These are phyloP conservation scores for Coffea humblotiana DNA, from an alignment of 305 asterid genomes.

Conservation along the genomic window DNA sequence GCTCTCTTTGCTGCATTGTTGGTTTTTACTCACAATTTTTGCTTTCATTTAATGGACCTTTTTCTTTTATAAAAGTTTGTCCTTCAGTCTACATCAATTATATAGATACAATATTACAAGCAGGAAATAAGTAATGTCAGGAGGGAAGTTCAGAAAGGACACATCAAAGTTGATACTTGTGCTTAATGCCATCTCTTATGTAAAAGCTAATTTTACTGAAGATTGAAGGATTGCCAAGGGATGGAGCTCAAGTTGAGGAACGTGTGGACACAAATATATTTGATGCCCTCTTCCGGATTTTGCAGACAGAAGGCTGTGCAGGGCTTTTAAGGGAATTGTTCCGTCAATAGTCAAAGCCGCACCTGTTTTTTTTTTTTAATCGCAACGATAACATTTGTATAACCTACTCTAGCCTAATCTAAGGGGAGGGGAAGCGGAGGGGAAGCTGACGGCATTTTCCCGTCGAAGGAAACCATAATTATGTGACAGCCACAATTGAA, in stretches of 20 bases:
- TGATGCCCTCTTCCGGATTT: conserved; percentile 57
- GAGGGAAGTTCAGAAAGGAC: background rate
- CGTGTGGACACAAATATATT: conserved; percentile 67
- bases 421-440: too few relatives aligned
- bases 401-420: too few relatives aligned
- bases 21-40: background rate
- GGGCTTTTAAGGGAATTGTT: conserved; percentile 88
- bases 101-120: too few relatives aligned
- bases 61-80: background rate
- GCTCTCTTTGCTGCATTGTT: background rate
- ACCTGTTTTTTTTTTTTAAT: too few relatives aligned
- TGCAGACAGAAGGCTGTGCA: conserved; percentile 61
- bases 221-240: conserved; percentile 84
- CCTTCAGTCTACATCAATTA: background rate
- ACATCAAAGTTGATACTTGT: background rate
- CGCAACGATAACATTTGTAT: too few relatives aligned
- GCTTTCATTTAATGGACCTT: background rate
- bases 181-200: background rate
- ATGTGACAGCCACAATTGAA: too few relatives aligned
- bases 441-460: too few relatives aligned
- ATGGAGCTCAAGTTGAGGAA: conserved; percentile 84
- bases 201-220: conserved; percentile 20
- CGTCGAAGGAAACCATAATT: too few relatives aligned
- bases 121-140: background rate
- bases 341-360: conserved; percentile 69